Percentiles rank a stretch among this genome's conserved stretches.
Evolutionary conservation across 352 stramenopile species (phyloP).

Genomic region (Bremia lactucae): DNA sequence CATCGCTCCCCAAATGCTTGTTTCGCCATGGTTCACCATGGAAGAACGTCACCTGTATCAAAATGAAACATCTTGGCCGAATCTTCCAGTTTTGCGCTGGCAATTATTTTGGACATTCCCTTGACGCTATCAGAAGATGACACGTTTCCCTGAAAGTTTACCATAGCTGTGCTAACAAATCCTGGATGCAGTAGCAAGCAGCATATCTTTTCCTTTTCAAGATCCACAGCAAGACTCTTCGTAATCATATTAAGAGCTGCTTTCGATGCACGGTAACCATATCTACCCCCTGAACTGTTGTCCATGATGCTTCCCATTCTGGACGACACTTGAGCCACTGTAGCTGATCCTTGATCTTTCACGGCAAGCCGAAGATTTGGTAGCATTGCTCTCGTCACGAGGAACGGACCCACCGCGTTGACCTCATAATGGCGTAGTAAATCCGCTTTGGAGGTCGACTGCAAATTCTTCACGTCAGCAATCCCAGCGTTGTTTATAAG

Average conservation of each 20-base stretch:
- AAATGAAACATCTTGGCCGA: too few relatives aligned
- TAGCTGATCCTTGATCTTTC: slow-evolving; percentile 18
- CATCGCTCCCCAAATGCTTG: too few relatives aligned
- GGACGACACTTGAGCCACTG: slow-evolving; percentile 37
- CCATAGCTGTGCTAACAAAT: slow-evolving; percentile 49
- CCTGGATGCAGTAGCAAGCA: slow-evolving; percentile 37
- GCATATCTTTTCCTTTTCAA: slow-evolving; percentile 39
- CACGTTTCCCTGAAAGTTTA: too few relatives aligned
- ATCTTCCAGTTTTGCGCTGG: too few relatives aligned
- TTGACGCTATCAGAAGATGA: too few relatives aligned
- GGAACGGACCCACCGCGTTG: slow-evolving; percentile 47
- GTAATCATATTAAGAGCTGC: slow-evolving; percentile 61
- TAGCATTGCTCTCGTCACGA: slow-evolving; percentile 39
- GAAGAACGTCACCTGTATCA: too few relatives aligned
- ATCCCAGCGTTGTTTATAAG: slow-evolving; percentile 59
- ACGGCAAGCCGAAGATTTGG: slow-evolving; percentile 32
- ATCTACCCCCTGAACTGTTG: slow-evolving; percentile 20
- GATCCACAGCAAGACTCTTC: slow-evolving; percentile 32
- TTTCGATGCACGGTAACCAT: slow-evolving; percentile 68
- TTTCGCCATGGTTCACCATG: too few relatives aligned
- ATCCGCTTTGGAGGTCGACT: slow-evolving; percentile 32
- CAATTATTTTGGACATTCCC: too few relatives aligned
- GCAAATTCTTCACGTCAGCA: slow-evolving; percentile 21
- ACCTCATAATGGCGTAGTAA: slow-evolving; percentile 50
- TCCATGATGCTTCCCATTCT: slow-evolving; percentile 36